phyloP scores from a whole-genome alignment of 768 basidiomycete genomes.

The Gelatoporia subvermispora region DNA sequence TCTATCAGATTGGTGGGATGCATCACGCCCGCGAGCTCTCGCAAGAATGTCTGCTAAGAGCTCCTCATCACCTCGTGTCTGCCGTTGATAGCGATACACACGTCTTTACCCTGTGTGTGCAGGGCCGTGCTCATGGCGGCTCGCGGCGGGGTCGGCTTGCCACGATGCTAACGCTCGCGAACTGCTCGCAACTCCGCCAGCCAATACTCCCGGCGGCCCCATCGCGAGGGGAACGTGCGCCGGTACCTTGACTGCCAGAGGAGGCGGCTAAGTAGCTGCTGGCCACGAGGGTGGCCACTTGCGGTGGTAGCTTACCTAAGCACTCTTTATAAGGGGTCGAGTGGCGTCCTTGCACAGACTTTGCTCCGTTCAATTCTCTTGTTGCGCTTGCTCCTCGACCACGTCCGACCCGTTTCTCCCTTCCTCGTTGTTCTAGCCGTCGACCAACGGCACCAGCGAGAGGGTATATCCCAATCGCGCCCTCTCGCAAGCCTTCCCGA shows the following conservation, averaged over 20 bases:
- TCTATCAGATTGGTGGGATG: slow-evolving; percentile 20
- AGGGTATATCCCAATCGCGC: slow-evolving; percentile 22
- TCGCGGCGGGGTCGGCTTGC: too few species aligned
- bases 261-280: slow-evolving; percentile 1
- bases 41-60: too few species aligned
- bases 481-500: slow-evolving; percentile 19
- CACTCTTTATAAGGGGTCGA: slow-evolving; percentile 14
- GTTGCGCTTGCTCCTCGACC: slow-evolving; percentile 9
- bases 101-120: not conserved
- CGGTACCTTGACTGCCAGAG: not conserved
- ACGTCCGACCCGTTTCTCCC: slow-evolving; percentile 11
- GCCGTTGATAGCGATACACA: not conserved
- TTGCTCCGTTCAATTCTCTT: slow-evolving; percentile 17
- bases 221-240: slow-evolving; percentile 1
- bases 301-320: slow-evolving; percentile 10
- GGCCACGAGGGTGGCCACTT: too few species aligned
- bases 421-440: slow-evolving; percentile 12
- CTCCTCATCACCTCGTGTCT: slow-evolving; percentile 5
- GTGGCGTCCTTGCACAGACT: slow-evolving; percentile 14
- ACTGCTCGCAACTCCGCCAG: too few species aligned
- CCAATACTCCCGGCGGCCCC: not conserved
- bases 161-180: too few species aligned
- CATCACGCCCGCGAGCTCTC: not conserved
- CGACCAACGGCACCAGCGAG: slow-evolving; percentile 19
- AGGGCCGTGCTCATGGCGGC: too few species aligned